phyloP scores from a whole-genome alignment of 331 rosid species.

The Quercus lobata region DNA sequence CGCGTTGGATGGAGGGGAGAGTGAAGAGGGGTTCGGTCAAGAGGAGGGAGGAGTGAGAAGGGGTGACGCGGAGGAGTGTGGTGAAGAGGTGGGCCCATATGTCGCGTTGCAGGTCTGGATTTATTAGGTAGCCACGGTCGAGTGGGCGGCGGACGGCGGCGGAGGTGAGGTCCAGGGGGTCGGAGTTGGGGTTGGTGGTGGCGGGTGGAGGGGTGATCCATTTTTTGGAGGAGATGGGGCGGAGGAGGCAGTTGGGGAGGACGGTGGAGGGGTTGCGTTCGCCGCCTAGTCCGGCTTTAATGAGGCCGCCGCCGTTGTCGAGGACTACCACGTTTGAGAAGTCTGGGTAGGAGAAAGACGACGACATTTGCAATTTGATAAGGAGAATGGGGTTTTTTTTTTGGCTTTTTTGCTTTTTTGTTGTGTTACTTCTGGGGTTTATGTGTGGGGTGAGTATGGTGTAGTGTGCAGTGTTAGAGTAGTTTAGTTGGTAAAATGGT shows the following conservation, averaged over 20 bases:
- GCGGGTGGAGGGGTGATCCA: conserved; percentile 63
- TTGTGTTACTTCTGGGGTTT: too few relatives aligned
- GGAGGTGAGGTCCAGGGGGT: conserved; percentile 47
- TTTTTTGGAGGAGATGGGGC: conserved; percentile 62
- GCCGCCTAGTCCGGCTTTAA: conserved; percentile 77
- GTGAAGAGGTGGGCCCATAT: conserved; percentile 75
- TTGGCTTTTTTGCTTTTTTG: too few relatives aligned
- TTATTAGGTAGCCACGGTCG: conserved; percentile 85
- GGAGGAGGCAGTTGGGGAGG: conserved; percentile 73
- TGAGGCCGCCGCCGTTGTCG: conserved; percentile 88
- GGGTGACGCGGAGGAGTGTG: conserved; percentile 60
- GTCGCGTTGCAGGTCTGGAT: conserved; percentile 76
- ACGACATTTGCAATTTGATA: too few relatives aligned
- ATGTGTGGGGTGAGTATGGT: too few relatives aligned
- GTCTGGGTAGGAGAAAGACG: background rate
- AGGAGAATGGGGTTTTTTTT: too few relatives aligned
- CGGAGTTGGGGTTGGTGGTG: conserved; percentile 16
- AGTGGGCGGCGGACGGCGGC: conserved; percentile 69
- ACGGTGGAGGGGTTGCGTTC: conserved; percentile 61
- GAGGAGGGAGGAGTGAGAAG: conserved; percentile 66
- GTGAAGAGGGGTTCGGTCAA: conserved; percentile 84
- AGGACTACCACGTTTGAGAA: conserved; percentile 50
- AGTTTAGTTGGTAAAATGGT: too few relatives aligned
- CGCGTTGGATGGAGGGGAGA: conserved; percentile 71
- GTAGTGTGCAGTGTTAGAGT: too few relatives aligned